Evolutionary conservation across 1,284 basidiomycete genomes (phyloP), one percentile per base, ranked within the genome.

Genomic region (Schizopora paradoxa): DNA sequence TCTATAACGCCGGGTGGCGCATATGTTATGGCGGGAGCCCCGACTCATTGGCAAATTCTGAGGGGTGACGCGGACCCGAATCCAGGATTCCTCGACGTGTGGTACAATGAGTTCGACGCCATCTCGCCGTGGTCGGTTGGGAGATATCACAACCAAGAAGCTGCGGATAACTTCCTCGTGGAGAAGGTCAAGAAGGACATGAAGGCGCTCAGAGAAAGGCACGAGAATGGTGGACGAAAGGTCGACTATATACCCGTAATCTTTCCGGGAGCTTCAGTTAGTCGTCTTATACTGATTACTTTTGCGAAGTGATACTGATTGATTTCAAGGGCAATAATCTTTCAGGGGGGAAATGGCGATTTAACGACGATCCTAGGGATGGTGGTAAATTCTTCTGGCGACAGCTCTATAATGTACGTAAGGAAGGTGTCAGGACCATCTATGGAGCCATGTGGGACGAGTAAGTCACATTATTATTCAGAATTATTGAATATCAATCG

Each of bases 401-500:
- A 48, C 85, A 88, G 56, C 64, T 88, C 2, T 76, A 71, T 64
- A 81, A 86, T 55, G 79, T 74, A 7, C 72, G 72, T 23, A 66
- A 72, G 33, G 70, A 72, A 31, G 82, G 82, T 8, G 78, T 77
- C 11, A 69, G 76, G n/a, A 79, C 66, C 2, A 72, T 87, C 43
- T 87, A 87, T 52, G 82, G 81, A 18, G 85, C 84, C 6, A 88
- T 87, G 85, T 88, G 85, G 84, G 86, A 89, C 54, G 85, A 86
- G 82, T 86, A 49, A 59, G 81, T 43, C 43, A 35, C n/a, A 43
- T 14, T 42, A 16, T 39, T 29, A 14, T 25, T 27, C 21, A 41
- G 22, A 36, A 22, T 42, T n/a, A 21, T 23, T 40, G 16, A 14
- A 14, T 28, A 28, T 41, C n/a, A 29, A 18, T 13, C n/a, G 13